phyloP scores from a whole-genome alignment of 169 alveolate species.

The Plasmodium gonderi region DNA sequence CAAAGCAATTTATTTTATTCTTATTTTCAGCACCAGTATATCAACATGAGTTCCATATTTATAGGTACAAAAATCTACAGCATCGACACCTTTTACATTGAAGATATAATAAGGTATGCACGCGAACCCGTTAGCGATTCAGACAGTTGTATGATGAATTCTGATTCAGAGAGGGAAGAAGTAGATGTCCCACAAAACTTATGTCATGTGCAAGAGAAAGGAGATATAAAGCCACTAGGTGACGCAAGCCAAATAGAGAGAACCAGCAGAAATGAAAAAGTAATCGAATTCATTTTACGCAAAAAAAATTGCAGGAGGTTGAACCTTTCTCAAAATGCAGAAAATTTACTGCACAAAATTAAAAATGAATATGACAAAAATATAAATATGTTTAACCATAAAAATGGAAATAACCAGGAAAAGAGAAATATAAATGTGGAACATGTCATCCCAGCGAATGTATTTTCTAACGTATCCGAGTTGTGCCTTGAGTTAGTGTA shows the following conservation, averaged over 20 bases:
- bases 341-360: constrained; percentile 16
- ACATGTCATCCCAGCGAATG: constrained; percentile 47
- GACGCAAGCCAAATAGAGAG: neutral
- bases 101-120: constrained; percentile 25
- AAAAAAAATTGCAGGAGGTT: constrained; percentile 7
- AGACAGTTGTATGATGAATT: too few relatives aligned
- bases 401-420: neutral
- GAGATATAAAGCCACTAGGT: neutral
- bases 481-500: constrained; percentile 31
- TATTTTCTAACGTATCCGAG: constrained; percentile 18
- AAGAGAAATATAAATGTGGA: constrained; percentile 22
- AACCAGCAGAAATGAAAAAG: neutral
- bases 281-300: constrained; percentile 37
- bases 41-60: constrained; percentile 9
- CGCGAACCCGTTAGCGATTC: neutral
- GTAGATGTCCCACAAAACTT: neutral
- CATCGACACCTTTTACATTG: constrained; percentile 36
- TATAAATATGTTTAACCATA: constrained; percentile 6
- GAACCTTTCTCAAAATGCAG: constrained; percentile 3
- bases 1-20: constrained; percentile 86
- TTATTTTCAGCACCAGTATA: constrained; percentile 77
- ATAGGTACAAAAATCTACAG: constrained; percentile 36
- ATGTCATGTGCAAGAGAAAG: neutral
- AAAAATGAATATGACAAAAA: constrained; percentile 32
- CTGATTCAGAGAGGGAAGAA: neutral